These are phyloP conservation scores for Neurospora sublineolata DNA, from an alignment of 495 filamentous ascomycete genomes.

Conservation along the genomic window DNA sequence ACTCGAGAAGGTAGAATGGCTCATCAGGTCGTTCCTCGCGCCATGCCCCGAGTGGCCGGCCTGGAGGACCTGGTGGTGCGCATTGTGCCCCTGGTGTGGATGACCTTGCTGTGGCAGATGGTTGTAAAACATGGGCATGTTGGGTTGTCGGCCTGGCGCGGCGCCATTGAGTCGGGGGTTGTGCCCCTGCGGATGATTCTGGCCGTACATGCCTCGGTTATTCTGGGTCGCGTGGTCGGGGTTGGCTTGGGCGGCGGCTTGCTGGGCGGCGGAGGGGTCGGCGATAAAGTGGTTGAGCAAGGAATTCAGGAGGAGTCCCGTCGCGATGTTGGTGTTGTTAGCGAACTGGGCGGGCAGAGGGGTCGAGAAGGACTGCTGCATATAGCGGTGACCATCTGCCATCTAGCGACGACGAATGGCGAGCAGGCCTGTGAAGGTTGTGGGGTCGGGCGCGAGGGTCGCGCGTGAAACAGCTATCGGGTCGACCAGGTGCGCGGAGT, in stretches of 20 bases:
- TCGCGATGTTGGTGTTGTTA: conserved; percentile 13
- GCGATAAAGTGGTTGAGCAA: conserved; percentile 20
- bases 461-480: conserved; percentile 1
- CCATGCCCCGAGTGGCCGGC: conserved; percentile 60
- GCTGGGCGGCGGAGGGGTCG: conserved; percentile 8
- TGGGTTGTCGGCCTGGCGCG: conserved; percentile 33
- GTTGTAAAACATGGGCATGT: conserved; percentile 51
- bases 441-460: conserved; percentile 7
- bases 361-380: conserved; percentile 46
- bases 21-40: conserved; percentile 40
- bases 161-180: conserved; percentile 54
- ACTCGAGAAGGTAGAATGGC: conserved; percentile 68
- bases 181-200: conserved; percentile 68
- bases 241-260: conserved; percentile 41
- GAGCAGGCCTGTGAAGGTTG: background rate
- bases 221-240: conserved; percentile 56
- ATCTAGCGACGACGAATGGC: conserved; percentile 39
- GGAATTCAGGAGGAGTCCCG: conserved; percentile 19
- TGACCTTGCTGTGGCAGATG: conserved; percentile 55
- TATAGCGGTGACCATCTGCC: conserved; percentile 73
- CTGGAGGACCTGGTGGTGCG: conserved; percentile 59
- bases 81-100: conserved; percentile 63
- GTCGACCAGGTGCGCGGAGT: conserved; percentile 6
- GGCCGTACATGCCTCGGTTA: conserved; percentile 70
- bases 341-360: conserved; percentile 16